Base-by-base conservation (phyloP, 2,329 filamentous ascomycete species). In the Aspergillus chevalieri region DNA sequence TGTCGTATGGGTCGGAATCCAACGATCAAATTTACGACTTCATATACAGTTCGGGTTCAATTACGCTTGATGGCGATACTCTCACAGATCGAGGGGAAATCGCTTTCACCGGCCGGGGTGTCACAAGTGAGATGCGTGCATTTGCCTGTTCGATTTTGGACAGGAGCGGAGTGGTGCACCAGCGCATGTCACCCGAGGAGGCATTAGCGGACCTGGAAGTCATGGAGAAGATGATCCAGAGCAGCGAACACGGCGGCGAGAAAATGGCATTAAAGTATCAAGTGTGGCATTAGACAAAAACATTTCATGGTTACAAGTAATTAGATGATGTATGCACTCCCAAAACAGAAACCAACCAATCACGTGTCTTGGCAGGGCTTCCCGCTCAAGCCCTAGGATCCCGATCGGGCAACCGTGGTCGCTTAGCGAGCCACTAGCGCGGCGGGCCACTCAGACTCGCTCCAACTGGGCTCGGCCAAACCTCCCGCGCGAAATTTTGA, bases 1-100 rank as follows among this genome's bases (percentile, higher is more conserved):
- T 80, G 1, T 77, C 73, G 0, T 81, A 77, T 56, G 80, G 79
- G 0, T 80, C 78, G 1, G 75, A 72, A 2, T 76, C 77, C 47
- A 70, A 63, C 2, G 74, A 75, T 6, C 70, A 62, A 1, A 69
- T 77, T 49, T 79, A 77, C 52, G 68, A 74, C 4, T 69, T 83
- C 3, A 76, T 74, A 12, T 4, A 21, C 12, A 4, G 10, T 10
- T 12, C 38, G 15, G 9, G 17, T 21, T 12, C 38, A 19, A 15
- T 41, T 7, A 41, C 10, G 4, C 15, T 41, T 19, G 15, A 19
- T 12, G 38, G 15, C 3, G 38, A 41, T 19, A 21, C 7, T 21
- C 15, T 41, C 9, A 41, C 26, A 30, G 4, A 41, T 21, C 15
- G 3, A 19, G 66, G 71, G 47, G 68, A 74, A 28, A 73, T 78